Conservation (phyloP, 208 protist genomes). For the Leishmania lainsoni region DNA sequence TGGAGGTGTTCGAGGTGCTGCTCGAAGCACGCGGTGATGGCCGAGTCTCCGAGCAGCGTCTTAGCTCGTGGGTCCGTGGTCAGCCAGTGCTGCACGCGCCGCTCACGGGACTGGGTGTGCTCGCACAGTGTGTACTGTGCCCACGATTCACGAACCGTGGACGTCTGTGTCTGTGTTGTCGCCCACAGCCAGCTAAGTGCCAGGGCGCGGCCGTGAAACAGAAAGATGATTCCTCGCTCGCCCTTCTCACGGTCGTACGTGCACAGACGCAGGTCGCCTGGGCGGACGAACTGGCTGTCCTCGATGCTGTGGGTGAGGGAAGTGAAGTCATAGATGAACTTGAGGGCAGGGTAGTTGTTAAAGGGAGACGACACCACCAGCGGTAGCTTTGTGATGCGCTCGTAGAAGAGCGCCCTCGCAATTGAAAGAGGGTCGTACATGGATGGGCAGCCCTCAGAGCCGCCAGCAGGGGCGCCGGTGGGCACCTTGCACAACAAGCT, state of each 20-base stretch:
- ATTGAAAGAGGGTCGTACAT: conserved; percentile 18
- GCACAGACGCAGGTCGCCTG: conserved; percentile 32
- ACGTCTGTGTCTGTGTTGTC: conserved; percentile 29
- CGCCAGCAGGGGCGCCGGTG: neutral
- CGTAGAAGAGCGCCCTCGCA: conserved; percentile 40
- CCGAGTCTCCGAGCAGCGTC: conserved; percentile 37
- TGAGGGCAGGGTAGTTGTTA: conserved; percentile 76
- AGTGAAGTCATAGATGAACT: conserved; percentile 68
- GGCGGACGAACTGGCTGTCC: neutral
- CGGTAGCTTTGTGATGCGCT: conserved; percentile 30
- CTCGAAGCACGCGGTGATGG: conserved; percentile 41
- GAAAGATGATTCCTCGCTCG: conserved; percentile 42
- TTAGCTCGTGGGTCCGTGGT: conserved; percentile 33
- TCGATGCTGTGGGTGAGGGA: conserved; percentile 36
- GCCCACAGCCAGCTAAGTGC: conserved; percentile 48
- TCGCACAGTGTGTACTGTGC: conserved; percentile 67
- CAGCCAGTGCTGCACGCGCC: conserved; percentile 47
- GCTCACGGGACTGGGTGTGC: conserved; percentile 45
- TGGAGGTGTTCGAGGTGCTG: conserved; percentile 53
- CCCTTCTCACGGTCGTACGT: conserved; percentile 41
- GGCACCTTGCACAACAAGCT: conserved; percentile 16
- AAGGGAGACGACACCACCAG: conserved; percentile 44
- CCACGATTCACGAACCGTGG: conserved; percentile 46
- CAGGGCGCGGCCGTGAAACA: conserved; percentile 45
- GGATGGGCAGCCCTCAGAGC: neutral